Evolutionary conservation across 768 basidiomycete species (phyloP), one percentile per base, ranked within the genome.

Genomic region (Trametes elegans): DNA sequence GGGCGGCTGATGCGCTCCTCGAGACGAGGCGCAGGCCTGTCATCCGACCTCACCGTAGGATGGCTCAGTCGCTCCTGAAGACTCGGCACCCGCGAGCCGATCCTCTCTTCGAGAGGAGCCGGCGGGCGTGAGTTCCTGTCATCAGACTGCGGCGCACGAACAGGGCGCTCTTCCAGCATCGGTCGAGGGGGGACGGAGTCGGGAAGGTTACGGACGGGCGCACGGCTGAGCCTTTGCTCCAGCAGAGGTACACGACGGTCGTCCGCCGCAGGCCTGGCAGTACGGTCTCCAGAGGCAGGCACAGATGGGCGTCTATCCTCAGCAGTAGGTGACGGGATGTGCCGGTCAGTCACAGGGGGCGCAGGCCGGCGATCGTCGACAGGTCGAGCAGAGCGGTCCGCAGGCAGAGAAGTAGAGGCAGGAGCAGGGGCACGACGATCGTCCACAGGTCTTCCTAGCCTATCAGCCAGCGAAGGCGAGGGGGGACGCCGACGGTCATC

Each of bases 41-140:
- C 59, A 27, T 55, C 51, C 31, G 36, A 19, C 26, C 53, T 46
- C 38, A 52, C 36, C 38, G 58, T 57, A 29, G 62, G 61, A 18
- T 34, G 39, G 21, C 55, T 58, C 28, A 69, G 27, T 26, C 68
- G 59, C 26, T 69, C 68, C 27, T 67, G 66, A 0, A 68, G 59
- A 26, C 59, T 59, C 1, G 60, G 63, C 8, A 27, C 53, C 3
- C 64, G 54, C n/a, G n/a, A n/a, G n/a, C 55, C 59, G 16, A 65
- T 52, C 24, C 66, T 44, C 9, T 67, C 68, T 49, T 67, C 68
- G 7, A 64, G 56, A 19, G 68, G 55, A 1, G 53, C 44, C 19
- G 43, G 43, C 4, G 51, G 34, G 18, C 60, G 60, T n/a, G 49
- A 9, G 14, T 18, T 49, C 13, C 51, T 21, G 14, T 60, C 62